Conservation (phyloP, 768 basidiomycete genomes). For the Leccinum barrowsii region DNA sequence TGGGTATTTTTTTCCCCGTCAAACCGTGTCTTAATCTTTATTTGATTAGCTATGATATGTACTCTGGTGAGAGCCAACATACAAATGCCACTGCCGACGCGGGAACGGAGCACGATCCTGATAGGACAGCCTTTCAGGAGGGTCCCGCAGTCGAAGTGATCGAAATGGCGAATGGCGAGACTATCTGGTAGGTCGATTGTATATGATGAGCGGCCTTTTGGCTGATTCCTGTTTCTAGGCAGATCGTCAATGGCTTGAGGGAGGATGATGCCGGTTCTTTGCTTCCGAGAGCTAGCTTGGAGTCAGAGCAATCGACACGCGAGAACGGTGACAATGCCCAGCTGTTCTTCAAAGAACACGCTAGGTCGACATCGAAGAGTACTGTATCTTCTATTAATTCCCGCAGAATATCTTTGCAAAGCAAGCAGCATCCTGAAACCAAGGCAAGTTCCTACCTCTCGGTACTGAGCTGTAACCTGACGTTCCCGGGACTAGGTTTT, state of each 20-base stretch:
- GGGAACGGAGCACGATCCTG: constrained; percentile 19
- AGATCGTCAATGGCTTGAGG: constrained; percentile 79
- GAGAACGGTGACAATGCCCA: constrained; percentile 54
- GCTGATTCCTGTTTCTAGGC: constrained; percentile 38
- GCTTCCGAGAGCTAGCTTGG: constrained; percentile 68
- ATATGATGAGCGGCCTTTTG: background rate
- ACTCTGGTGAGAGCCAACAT: constrained; percentile 54
- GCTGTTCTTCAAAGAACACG: constrained; percentile 75
- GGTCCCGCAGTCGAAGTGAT: constrained; percentile 74
- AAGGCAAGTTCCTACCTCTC: constrained; percentile 50
- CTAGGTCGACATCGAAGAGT: constrained; percentile 60
- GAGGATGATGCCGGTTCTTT: constrained; percentile 70
- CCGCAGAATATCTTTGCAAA: constrained; percentile 53
- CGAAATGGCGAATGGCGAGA: constrained; percentile 84
- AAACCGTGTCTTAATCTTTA: constrained; percentile 15
- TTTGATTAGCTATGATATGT: constrained; percentile 71
- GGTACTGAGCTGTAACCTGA: constrained; percentile 7
- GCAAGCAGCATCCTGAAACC: constrained; percentile 71
- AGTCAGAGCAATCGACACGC: constrained; percentile 63
- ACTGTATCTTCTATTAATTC: constrained; percentile 57
- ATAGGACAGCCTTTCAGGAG: constrained; percentile 32
- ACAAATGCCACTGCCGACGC: constrained; percentile 36
- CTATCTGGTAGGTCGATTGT: constrained; percentile 62
- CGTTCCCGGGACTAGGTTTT: constrained; percentile 23
- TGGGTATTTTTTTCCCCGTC: constrained; percentile 39